Conservation (phyloP, 805 yeast genomes). For the Phaffomyces opuntiae region DNA sequence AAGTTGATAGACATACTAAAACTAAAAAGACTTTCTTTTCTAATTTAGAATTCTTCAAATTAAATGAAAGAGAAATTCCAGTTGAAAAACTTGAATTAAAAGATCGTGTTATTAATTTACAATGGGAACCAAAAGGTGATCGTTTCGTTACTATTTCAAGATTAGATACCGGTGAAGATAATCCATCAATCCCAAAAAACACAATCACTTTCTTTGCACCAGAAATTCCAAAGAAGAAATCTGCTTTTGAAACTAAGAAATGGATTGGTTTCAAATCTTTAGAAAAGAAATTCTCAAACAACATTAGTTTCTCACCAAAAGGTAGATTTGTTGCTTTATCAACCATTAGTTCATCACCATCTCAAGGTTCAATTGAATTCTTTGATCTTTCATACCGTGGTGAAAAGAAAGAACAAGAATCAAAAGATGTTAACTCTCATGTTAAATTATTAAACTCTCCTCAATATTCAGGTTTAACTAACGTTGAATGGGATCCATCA, state of each 20-base stretch:
- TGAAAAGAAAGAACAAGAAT: slow-evolving; percentile 39
- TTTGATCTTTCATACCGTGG: slow-evolving; percentile 84
- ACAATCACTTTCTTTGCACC: slow-evolving; percentile 75
- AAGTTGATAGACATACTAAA: slow-evolving; percentile 95
- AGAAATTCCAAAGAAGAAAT: slow-evolving; percentile 47
- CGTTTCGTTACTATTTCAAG: slow-evolving; percentile 77
- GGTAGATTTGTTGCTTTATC: slow-evolving; percentile 72
- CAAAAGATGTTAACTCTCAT: slow-evolving; percentile 28
- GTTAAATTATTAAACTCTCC: slow-evolving; percentile 43
- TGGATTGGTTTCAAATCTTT: slow-evolving; percentile 56
- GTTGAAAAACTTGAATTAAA: slow-evolving; percentile 91
- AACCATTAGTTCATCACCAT: slow-evolving; percentile 38
- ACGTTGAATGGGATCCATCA: slow-evolving; percentile 89
- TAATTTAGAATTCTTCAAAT: slow-evolving; percentile 84
- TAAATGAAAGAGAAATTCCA: slow-evolving; percentile 84
- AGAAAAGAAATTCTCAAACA: slow-evolving; percentile 59
- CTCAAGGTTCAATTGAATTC: slow-evolving; percentile 69
- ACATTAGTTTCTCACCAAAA: slow-evolving; percentile 82
- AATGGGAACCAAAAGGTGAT: slow-evolving; percentile 94
- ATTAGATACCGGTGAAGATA: slow-evolving; percentile 38
- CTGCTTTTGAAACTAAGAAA: slow-evolving; percentile 35
- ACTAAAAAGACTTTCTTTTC: slow-evolving; percentile 88
- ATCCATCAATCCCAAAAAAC: slow-evolving; percentile 60
- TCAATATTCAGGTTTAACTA: slow-evolving; percentile 72
- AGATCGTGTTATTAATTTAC: slow-evolving; percentile 80